Base-by-base conservation (phyloP, 225 moss, liverwort and hornwort genomes). In the Polytrichum formosum region DNA sequence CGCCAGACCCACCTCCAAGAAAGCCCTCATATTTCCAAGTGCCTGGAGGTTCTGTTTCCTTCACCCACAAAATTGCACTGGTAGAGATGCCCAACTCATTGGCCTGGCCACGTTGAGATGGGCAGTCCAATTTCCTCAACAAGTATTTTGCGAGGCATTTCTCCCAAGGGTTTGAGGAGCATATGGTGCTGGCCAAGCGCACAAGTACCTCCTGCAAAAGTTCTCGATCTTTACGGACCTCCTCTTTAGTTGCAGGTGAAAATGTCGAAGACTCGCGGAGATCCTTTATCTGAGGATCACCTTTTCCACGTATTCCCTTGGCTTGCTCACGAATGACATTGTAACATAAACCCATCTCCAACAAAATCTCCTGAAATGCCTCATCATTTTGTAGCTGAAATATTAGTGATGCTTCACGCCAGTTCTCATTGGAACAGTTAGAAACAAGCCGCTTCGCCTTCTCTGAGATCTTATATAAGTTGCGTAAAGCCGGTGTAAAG, bases 361-460 rank as follows among this genome's bases (percentile, higher is more conserved):
- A 67, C 10, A 74, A 20, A 6, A 74, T 66, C 26, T 67, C 67
- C n/a, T 46, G 60, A 37, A 74, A 74, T 3, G 67, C 73, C 28
- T 74, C 66, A 31, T 62, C 58, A 25, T 77, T 67, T 53, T 67
- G 66, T 30, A 67, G 30, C 61, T 77, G 77, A 54, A 72, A 72
- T 2, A 31, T 53, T 28, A 28, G 0, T 13, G 66, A 61, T 61
- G 71, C 70, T 33, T 58, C 25, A 54, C 61, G 33, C 67, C 61
- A 67, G 5, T 77, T 62, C 26, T 60, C 61, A 6, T 61, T 19
- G 62, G 60, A 66, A 26, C 62, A 72, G n/a, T 67, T 31, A 63
- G 3, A 61, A 33, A 67, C 62, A 21, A 72, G 30, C 1, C 8
- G 4, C 21, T 30, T 77, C n/a, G 67, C 31, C 53, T 53, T 77